Base-by-base conservation (phyloP, 495 filamentous ascomycete genomes). In the Echria macrotheca region DNA sequence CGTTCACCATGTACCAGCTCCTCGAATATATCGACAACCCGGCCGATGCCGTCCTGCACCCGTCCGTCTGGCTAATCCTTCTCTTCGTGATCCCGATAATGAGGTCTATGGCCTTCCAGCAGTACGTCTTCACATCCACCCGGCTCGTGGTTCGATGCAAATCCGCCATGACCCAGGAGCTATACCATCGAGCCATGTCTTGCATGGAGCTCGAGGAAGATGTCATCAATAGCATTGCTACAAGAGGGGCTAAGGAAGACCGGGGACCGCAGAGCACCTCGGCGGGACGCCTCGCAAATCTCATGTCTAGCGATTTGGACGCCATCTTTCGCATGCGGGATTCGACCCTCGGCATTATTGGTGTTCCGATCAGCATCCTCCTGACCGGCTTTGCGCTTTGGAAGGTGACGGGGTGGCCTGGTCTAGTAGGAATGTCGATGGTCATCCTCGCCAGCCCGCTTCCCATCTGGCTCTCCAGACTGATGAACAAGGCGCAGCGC, bases 271-370 rank as follows among this genome's bases (percentile, higher is more conserved):
- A 63, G 40, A 59, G 65, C 23, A 72, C 70, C 3, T 71, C 72
- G 32, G 65, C 71, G 1, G 69, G 69, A 18, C 67, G 73, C 39
- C 55, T 77, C 15, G 72, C 72, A 28, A 77, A 72, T 33, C 58
- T 77, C 35, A 77, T 77, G 74, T 68, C 72, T 9, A 72, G 71
- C 46, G 74, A 77, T 51, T 56, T 74, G 9, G 68, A 76, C 28
- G 64, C 71, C 18, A 63, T 77, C 25, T 64, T 64, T 36, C 62
- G 56, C 17, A 67, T 68, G 23, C 61, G 69, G 39, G 70, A 76
- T 40, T 55, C 72, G n/a, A 58, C 75, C 19, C 52, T 68, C 8
- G 60, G 64, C 5, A 21, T 51, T 15, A 61, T 63, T n/a, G 65
- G 68, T 9, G 55, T 68, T 15, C 57, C 72, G 2, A 57, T 65